These are phyloP conservation scores for Skeletonema costatum DNA, from an alignment of 108 stramenopile genomes.

Conservation along the genomic window DNA sequence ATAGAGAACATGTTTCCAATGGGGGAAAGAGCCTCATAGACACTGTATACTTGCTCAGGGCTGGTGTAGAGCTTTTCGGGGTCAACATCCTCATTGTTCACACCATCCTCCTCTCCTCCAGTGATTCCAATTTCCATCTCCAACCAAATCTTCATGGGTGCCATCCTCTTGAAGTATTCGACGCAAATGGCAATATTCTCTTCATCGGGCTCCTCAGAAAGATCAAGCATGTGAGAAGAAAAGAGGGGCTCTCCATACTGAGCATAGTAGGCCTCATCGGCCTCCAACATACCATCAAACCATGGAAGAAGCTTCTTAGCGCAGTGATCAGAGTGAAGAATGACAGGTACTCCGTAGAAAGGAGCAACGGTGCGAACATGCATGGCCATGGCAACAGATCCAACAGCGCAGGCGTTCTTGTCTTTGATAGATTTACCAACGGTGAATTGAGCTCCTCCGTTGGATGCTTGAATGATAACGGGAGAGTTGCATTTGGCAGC, in stretches of 20 bases:
- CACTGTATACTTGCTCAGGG: conserved; percentile 92
- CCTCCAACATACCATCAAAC: conserved; percentile 97
- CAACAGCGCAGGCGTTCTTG: conserved; percentile 81
- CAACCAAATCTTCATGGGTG: conserved; percentile 94
- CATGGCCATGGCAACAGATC: conserved; percentile 92
- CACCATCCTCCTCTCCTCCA: conserved; percentile 98
- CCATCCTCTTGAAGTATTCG: conserved; percentile 92
- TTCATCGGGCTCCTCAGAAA: conserved; percentile 91
- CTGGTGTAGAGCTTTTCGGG: conserved; percentile 97
- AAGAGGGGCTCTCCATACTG: conserved; percentile 93
- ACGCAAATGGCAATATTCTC: conserved; percentile 95
- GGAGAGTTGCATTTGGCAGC: conserved; percentile 87
- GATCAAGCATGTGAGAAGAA: conserved; percentile 94
- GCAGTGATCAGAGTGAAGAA: conserved; percentile 98
- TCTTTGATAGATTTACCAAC: conserved; percentile 92
- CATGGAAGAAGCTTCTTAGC: conserved; percentile 93
- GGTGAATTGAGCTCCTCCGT: conserved; percentile 89
- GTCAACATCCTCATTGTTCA: conserved; percentile 95
- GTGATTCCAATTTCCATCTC: conserved; percentile 99
- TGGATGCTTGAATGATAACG: conserved; percentile 93
- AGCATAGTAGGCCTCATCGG: conserved; percentile 90
- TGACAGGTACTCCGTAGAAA: conserved; percentile 96
- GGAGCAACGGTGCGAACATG: conserved; percentile 95
- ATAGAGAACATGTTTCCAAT: conserved; percentile 92
- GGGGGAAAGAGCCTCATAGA: conserved; percentile 89